These are phyloP conservation scores for Pseudozyma pruni DNA, from an alignment of 1,284 basidiomycete genomes.

Conservation along the genomic window DNA sequence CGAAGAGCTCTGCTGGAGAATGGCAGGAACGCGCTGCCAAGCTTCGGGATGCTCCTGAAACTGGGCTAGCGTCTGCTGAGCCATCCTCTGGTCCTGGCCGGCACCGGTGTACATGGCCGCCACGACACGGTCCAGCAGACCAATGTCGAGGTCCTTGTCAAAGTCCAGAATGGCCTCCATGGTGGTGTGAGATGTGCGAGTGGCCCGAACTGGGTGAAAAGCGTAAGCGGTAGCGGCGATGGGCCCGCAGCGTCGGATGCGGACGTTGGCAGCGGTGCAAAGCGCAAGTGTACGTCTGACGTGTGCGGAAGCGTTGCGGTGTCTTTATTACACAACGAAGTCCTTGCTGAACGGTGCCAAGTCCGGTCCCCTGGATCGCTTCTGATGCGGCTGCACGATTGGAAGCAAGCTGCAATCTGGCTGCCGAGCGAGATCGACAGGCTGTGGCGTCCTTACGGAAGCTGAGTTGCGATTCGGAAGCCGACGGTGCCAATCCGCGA, in stretches of 20 bases:
- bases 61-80: slow-evolving; percentile 71
- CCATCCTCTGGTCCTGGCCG: slow-evolving; percentile 62
- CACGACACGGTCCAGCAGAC: slow-evolving; percentile 65
- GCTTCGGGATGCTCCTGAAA: slow-evolving; percentile 97
- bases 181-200: neutral
- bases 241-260: slow-evolving; percentile 8
- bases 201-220: neutral
- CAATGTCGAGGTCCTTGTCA: slow-evolving; percentile 64
- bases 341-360: slow-evolving; percentile 13
- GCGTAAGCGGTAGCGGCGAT: neutral
- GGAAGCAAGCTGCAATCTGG: neutral
- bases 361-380: neutral
- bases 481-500: too few relatives aligned
- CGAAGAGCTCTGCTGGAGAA: slow-evolving; percentile 85
- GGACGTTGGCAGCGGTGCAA: neutral
- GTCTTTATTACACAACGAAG: slow-evolving; percentile 3
- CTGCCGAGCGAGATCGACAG: neutral
- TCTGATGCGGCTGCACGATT: neutral
- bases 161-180: slow-evolving; percentile 66
- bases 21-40: slow-evolving; percentile 95
- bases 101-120: slow-evolving; percentile 63
- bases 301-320: neutral
- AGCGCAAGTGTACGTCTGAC: neutral
- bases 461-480: too few relatives aligned
- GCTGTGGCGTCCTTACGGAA: slow-evolving; percentile 5